Evolutionary conservation across 2,329 filamentous ascomycete genomes (phyloP).

Genomic region (Fusarium sp.): DNA sequence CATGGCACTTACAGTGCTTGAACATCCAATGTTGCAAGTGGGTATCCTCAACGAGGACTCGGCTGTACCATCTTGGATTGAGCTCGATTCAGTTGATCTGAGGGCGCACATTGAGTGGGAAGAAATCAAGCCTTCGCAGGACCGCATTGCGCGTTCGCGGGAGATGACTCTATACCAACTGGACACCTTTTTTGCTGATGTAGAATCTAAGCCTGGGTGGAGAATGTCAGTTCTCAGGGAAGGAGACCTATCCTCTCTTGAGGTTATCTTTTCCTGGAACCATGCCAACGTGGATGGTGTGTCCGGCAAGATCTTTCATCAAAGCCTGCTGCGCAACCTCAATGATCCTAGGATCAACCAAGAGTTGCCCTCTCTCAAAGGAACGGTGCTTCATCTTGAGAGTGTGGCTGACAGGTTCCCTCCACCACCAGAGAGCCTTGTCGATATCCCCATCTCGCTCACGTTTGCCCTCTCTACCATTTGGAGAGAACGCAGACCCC

Average conservation of each 20-base stretch:
- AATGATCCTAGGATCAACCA: conserved; percentile 17
- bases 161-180: conserved; percentile 23
- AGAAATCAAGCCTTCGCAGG: background rate
- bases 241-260: conserved; percentile 22
- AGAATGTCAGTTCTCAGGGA: conserved; percentile 35
- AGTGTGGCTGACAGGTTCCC: conserved; percentile 30
- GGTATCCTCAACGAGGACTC: conserved; percentile 36
- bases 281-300: conserved; percentile 47
- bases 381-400: conserved; percentile 16
- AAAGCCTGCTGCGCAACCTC: conserved; percentile 44
- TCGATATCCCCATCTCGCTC: conserved; percentile 34
- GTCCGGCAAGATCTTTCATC: conserved; percentile 49
- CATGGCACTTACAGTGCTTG: conserved; percentile 33
- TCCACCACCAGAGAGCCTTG: conserved; percentile 41
- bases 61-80: conserved; percentile 34
- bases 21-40: conserved; percentile 38
- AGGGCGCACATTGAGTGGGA: conserved; percentile 30
- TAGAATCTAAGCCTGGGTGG: conserved; percentile 45
- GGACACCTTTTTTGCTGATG: conserved; percentile 34
- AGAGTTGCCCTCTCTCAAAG: background rate
- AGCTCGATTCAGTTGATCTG: conserved; percentile 26
- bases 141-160: conserved; percentile 11
- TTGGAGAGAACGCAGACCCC: conserved; percentile 35
- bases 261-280: conserved; percentile 46
- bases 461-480: conserved; percentile 30